Evolutionary conservation across 371 early-diverging fungal species (phyloP).

Genomic region (Batkoa obscura): DNA sequence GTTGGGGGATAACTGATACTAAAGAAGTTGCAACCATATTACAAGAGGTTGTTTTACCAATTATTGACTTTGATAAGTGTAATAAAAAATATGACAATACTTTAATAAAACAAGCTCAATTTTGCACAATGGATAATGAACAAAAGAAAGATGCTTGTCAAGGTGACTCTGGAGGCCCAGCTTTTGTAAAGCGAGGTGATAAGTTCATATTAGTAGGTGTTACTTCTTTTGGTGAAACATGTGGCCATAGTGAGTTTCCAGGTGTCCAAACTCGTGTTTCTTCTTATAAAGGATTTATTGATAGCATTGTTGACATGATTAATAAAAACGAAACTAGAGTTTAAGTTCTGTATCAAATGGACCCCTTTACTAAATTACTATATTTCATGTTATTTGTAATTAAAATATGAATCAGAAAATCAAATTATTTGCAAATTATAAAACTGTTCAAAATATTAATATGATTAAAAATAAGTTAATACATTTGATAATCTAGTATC

Average conservation of each 20-base stretch:
- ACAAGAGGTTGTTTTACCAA: constrained; percentile 12
- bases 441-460: too few species aligned
- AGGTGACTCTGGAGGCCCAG: constrained; percentile 2
- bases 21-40: constrained; percentile 5
- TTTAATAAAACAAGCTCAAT: constrained; percentile 11
- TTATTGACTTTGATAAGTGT: constrained; percentile 9
- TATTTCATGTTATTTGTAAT: too few species aligned
- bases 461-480: too few species aligned
- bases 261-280: background rate
- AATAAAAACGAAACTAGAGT: too few species aligned
- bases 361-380: too few species aligned
- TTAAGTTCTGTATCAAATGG: too few species aligned
- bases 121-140: constrained; percentile 17
- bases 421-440: too few species aligned
- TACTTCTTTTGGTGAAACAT: background rate
- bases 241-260: background rate
- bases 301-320: too few species aligned
- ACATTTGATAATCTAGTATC: too few species aligned
- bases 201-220: background rate
- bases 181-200: constrained; percentile 3
- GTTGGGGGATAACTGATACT: constrained; percentile 20
- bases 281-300: background rate
- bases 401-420: too few species aligned
- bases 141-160: constrained; percentile 8
- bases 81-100: constrained; percentile 11